These are phyloP conservation scores for Flaveria ramosissima DNA, from an alignment of 129 eudicot species.

Conservation along the genomic window DNA sequence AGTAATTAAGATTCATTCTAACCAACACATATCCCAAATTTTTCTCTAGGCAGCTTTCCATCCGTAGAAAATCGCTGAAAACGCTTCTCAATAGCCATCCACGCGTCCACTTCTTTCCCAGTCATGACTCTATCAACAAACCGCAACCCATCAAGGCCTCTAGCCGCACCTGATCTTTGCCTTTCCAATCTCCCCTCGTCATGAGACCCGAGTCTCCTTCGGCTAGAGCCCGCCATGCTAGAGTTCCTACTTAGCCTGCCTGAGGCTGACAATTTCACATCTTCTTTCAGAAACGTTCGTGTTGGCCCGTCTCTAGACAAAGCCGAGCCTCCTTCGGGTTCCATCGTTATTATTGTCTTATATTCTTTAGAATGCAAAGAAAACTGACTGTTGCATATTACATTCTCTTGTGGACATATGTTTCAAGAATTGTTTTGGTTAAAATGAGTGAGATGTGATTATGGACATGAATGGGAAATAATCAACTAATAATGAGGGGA, in stretches of 20 bases:
- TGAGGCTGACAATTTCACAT: constrained; percentile 27
- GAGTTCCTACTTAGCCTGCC: constrained; percentile 37
- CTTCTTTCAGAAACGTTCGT: constrained; percentile 11
- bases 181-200: constrained; percentile 50
- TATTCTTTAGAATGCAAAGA: background rate
- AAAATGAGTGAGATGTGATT: constrained; percentile 25
- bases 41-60: constrained; percentile 70
- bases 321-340: constrained; percentile 18
- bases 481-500: constrained; percentile 26
- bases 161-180: constrained; percentile 61
- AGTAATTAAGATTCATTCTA: background rate
- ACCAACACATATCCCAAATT: constrained; percentile 91
- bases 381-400: constrained; percentile 17
- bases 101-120: constrained; percentile 74
- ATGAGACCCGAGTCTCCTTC: constrained; percentile 2
- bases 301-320: constrained; percentile 19
- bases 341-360: constrained; percentile 22
- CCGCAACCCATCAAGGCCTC: constrained; percentile 75
- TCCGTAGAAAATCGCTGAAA: constrained; percentile 50
- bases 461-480: constrained; percentile 32
- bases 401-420: constrained; percentile 20
- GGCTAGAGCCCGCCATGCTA: constrained; percentile 28
- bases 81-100: constrained; percentile 79
- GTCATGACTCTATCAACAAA: constrained; percentile 69
- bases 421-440: constrained; percentile 12